These are phyloP conservation scores for Saposhnikovia divaricata DNA, from an alignment of 129 eudicot species.

Conservation along the genomic window DNA sequence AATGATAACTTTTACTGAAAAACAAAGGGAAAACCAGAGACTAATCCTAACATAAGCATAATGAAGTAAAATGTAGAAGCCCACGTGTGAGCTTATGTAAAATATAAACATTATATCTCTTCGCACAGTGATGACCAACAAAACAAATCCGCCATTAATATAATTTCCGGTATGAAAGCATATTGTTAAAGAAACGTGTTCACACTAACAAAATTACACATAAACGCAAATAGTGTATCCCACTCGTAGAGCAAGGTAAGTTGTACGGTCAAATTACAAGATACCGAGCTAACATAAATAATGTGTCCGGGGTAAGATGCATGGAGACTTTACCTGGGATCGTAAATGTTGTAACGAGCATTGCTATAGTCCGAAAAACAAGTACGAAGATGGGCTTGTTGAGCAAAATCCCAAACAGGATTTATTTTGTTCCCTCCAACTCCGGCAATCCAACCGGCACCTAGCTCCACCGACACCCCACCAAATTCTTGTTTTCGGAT, in stretches of 20 bases:
- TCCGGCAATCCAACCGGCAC: slow-evolving; percentile 99
- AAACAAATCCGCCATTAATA: neutral
- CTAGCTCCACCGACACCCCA: slow-evolving; percentile 76
- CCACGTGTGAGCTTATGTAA: neutral
- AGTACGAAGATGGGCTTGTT: slow-evolving; percentile 49
- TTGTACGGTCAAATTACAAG: slow-evolving; percentile 10
- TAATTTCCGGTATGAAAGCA: neutral
- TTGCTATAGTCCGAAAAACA: slow-evolving; percentile 82
- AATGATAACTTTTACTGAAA: neutral
- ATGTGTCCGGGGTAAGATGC: neutral
- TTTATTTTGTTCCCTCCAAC: slow-evolving; percentile 69
- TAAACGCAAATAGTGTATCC: neutral
- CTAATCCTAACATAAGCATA: neutral
- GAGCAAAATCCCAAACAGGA: slow-evolving; percentile 82
- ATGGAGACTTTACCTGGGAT: slow-evolving; percentile 27
- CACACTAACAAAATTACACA: neutral
- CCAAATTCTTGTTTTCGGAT: slow-evolving; percentile 59
- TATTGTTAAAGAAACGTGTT: neutral
- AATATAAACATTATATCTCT: neutral
- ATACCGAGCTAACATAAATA: slow-evolving; percentile 30
- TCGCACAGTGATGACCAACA: neutral
- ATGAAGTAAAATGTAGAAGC: neutral
- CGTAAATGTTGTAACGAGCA: slow-evolving; percentile 88
- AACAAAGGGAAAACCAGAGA: neutral
- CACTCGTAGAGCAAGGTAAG: neutral